A percentile compares a stretch with the other conserved stretches of the same genome.
Conservation (phyloP, 208 protist genomes). For the Herpetomonas tarakana region DNA sequence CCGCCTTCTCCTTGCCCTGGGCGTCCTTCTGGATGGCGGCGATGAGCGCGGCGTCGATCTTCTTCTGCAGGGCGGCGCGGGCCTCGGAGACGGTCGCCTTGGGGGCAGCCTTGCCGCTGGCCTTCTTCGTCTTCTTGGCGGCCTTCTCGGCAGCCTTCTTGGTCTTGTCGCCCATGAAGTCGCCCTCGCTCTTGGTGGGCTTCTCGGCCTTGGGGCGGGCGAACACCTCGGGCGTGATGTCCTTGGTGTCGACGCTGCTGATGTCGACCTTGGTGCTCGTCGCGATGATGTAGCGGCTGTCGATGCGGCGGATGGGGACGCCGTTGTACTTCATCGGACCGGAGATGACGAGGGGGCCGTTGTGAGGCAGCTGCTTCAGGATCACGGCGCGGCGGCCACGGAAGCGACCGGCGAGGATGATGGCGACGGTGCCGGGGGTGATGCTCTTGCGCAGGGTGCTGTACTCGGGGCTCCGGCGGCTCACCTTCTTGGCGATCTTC, state of each 20-base stretch:
- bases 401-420: constrained; percentile 96
- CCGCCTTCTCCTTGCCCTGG: constrained; percentile 67
- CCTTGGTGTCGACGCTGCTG: constrained; percentile 67
- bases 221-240: constrained; percentile 71
- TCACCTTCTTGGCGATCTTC: constrained; percentile 62
- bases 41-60: constrained; percentile 70
- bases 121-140: constrained; percentile 75
- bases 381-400: constrained; percentile 97
- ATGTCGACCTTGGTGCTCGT: constrained; percentile 98
- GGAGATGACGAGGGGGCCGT: constrained; percentile 96
- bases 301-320: constrained; percentile 97
- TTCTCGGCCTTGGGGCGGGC: constrained; percentile 68
- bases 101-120: constrained; percentile 26
- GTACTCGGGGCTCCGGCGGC: constrained; percentile 58
- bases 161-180: constrained; percentile 83
- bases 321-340: constrained; percentile 96
- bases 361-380: constrained; percentile 96
- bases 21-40: constrained; percentile 70
- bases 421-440: constrained; percentile 48
- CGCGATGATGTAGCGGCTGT: constrained; percentile 97
- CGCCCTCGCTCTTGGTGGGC: constrained; percentile 72
- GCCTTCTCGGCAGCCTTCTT: constrained; percentile 69
- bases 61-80: constrained; percentile 76
- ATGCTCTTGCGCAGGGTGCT: constrained; percentile 61
- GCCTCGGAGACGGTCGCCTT: constrained; percentile 60